A percentile compares a stretch with the other conserved stretches of the same genome.
These are phyloP conservation scores for Boletus rufocinnamomeus DNA, from an alignment of 768 basidiomycete genomes.

Conservation along the genomic window DNA sequence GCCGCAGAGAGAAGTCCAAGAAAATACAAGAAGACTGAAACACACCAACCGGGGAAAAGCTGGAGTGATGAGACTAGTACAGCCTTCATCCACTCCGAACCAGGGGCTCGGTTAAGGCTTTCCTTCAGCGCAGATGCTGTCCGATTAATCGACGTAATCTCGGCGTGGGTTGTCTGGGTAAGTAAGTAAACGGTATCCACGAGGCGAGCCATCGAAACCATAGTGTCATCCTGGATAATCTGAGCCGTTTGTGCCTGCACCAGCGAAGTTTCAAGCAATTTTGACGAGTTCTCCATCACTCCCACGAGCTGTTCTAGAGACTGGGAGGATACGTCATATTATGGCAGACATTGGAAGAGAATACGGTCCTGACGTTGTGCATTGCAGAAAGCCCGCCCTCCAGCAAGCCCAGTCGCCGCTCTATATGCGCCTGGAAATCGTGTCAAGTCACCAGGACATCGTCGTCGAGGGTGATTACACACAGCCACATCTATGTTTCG, in stretches of 20 bases:
- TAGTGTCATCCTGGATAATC: slow-evolving; percentile 39
- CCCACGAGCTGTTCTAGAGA: slow-evolving; percentile 22
- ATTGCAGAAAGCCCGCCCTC: slow-evolving; percentile 27
- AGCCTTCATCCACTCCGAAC: slow-evolving; percentile 27
- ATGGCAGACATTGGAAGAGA: slow-evolving; percentile 12
- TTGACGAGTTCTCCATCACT: slow-evolving; percentile 25
- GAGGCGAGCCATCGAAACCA: slow-evolving; percentile 39
- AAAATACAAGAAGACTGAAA: slow-evolving; percentile 1
- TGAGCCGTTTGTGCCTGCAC: slow-evolving; percentile 36
- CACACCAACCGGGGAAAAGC: slow-evolving; percentile 28
- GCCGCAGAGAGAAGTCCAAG: background rate
- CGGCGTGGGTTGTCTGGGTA: slow-evolving; percentile 40
- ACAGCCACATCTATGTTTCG: slow-evolving; percentile 31
- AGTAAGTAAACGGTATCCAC: slow-evolving; percentile 39
- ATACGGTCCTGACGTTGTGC: slow-evolving; percentile 32
- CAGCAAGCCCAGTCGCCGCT: slow-evolving; percentile 30
- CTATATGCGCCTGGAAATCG: slow-evolving; percentile 31
- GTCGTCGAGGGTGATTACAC: slow-evolving; percentile 10
- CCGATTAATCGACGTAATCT: slow-evolving; percentile 50
- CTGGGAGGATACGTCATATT: slow-evolving; percentile 22
- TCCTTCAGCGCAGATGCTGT: slow-evolving; percentile 38
- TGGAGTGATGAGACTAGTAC: slow-evolving; percentile 14
- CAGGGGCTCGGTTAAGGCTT: slow-evolving; percentile 25
- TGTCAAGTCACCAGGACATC: slow-evolving; percentile 9
- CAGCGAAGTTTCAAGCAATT: slow-evolving; percentile 35